Evolutionary conservation across 2,329 filamentous ascomycete genomes (phyloP).

Genomic region (Coniochaeta ligniaria): DNA sequence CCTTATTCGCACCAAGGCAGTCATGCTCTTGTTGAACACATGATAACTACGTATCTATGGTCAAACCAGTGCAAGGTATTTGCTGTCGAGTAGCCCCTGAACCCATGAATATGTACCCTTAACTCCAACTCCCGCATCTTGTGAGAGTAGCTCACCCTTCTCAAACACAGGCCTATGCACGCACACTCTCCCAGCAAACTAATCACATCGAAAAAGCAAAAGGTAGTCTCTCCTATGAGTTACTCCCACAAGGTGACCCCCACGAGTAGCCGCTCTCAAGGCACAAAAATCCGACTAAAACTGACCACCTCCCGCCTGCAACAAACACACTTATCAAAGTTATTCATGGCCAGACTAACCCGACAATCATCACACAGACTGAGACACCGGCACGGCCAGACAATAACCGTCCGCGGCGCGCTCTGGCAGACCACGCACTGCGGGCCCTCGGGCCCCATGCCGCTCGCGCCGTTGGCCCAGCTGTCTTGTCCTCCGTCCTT

Average conservation of each 20-base stretch:
- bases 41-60: too few species aligned
- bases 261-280: too few species aligned
- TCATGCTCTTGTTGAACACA: too few species aligned
- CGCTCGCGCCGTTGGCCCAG: conserved; percentile 67
- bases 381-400: conserved; percentile 94
- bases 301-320: conserved; percentile 83
- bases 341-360: conserved; percentile 90
- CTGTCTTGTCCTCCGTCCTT: conserved; percentile 18
- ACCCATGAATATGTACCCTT: not conserved
- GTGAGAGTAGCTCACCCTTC: not conserved
- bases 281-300: conserved; percentile 88
- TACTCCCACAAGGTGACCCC: too few species aligned
- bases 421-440: conserved; percentile 92
- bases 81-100: not conserved
- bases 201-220: not conserved
- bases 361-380: conserved; percentile 93
- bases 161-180: not conserved
- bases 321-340: conserved; percentile 94
- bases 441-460: conserved; percentile 64
- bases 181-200: not conserved
- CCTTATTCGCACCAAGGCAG: not conserved
- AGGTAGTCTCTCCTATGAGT: not conserved
- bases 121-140: not conserved
- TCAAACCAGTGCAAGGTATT: not conserved
- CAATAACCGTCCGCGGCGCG: conserved; percentile 77